Base-by-base conservation (phyloP, 2,329 filamentous ascomycete species). In the Bisporella sp. region DNA sequence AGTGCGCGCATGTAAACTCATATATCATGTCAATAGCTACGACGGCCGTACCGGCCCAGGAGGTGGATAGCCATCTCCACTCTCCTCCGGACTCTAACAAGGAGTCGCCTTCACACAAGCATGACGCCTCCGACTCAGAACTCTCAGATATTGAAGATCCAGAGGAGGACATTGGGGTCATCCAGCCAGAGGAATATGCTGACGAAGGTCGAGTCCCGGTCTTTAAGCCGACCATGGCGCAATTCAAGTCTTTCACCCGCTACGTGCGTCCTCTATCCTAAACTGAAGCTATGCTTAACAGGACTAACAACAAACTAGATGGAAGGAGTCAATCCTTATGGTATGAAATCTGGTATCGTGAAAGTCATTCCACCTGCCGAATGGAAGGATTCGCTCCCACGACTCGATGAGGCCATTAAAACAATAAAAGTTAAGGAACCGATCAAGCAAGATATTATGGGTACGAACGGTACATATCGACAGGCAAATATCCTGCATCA, bases 381-480 rank as follows among this genome's bases (percentile, higher is more conserved):
- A 79, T 99, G 93, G 93, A 93, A 81, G 69, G 81, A 91, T 57
- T 76, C 82, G 30, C 82, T 93, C 37, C 87, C 88, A 12, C 74
- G 79, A 37, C 80, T 96, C 55, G 84, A 93, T 64, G 87, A 96
- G 62, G 78, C 89, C 46, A 80, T 99, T 57, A 97, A 96, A 71
- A 84, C 86, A 55, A 88, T 99, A 67, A 85, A 84, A 64, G 91
- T 99, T 63, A 92, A 92, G 69, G 95, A 99, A 58, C 93, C 93
- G 4, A 97, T 99, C 66, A 96, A 90, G 65, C 93, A 99, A 69
- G 93, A 99, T 63, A 99, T 99, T 62, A 92, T 95, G 76, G 93
- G 93, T 41, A 89, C 88, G 47, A 89, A 92, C 65, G 95, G 93
- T 50, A 95, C 89, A 50, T 99, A 96, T 66, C 92, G 92, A 35